Evolutionary conservation across 768 basidiomycete species (phyloP), one percentile per base, ranked within the genome.

Genomic region (Termitomyces sp.): DNA sequence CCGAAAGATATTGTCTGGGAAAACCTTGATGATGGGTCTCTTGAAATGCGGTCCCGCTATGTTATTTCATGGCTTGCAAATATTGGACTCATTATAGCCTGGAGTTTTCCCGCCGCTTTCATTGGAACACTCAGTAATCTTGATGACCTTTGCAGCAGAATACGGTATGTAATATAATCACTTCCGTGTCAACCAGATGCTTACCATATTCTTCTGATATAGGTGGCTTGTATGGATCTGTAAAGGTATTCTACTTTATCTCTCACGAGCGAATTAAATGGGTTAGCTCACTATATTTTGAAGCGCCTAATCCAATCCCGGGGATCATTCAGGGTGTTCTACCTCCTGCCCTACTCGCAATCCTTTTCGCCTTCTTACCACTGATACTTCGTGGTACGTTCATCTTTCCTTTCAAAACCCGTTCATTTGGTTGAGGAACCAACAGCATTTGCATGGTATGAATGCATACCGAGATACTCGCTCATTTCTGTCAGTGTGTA

Each of bases 401-500:
- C 16, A 18, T 26, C 6, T 12, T 26, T 40, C 4, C 16, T 51
- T 18, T n/a, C 51, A 6, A 1, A 10, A n/a, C 16, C 36, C 2
- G 28, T 6, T n/a, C 51, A 13, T 28, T n/a, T 87, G 0, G 68
- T 80, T 59, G 72, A 88, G 38, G 70, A 87, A 26, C 71, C 77
- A 64, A 20, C 53, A 72, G 86, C 69, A 16, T 70, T 88, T 13
- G 84, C 87, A 20, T 81, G 81, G 73, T 85, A 86, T 62, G 83
- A 89, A 67, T 86, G 87, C 47, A 86, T 87, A 48, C 87, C 88
- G 0, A 77, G 83, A 40, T 81, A 81, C 59, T 86, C 85, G 0
- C 72, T 83, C 22, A 80, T 91, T n/a, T 85, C 86, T 46, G 73
- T 87, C 58, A 84, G 83, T 65, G 78, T 91, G 30, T 89, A 88